Percentiles rank a stretch among this genome's conserved stretches.
Conservation (phyloP, 2,329 filamentous ascomycete genomes). For the Aspergillus alliaceus region DNA sequence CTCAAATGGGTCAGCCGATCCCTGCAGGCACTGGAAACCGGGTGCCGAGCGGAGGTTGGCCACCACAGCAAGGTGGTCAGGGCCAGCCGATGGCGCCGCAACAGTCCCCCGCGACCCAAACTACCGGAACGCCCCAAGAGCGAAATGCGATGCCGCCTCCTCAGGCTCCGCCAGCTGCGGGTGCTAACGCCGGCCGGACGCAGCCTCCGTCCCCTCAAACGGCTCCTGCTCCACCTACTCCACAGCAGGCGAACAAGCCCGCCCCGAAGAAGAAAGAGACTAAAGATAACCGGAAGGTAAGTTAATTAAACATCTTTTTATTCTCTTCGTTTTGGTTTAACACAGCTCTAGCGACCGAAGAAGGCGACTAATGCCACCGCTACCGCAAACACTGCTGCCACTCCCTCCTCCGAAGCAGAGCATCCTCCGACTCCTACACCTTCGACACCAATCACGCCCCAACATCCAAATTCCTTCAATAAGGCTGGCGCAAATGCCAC, state of each 20-base stretch:
- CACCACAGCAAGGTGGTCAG: slow-evolving; percentile 36
- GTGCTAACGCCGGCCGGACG: slow-evolving; percentile 40
- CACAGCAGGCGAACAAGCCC: slow-evolving; percentile 59
- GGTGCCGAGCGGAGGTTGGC: slow-evolving; percentile 44
- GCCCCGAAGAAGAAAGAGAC: slow-evolving; percentile 61
- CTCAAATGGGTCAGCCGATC: slow-evolving; percentile 47
- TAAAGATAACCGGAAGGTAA: slow-evolving; percentile 56
- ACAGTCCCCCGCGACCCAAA: slow-evolving; percentile 41
- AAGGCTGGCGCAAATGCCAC: slow-evolving; percentile 40
- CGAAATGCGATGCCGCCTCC: slow-evolving; percentile 54
- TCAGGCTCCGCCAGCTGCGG: slow-evolving; percentile 43
- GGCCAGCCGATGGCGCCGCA: slow-evolving; percentile 50
- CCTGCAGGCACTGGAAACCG: slow-evolving; percentile 37
- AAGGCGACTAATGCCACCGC: slow-evolving; percentile 38
- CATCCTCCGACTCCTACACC: slow-evolving; percentile 50
- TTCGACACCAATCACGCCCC: slow-evolving; percentile 50
- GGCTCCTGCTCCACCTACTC: slow-evolving; percentile 59
- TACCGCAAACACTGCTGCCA: slow-evolving; percentile 42
- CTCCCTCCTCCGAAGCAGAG: slow-evolving; percentile 47
- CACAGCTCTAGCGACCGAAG: slow-evolving; percentile 42
- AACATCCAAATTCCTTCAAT: slow-evolving; percentile 47
- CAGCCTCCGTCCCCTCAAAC: slow-evolving; percentile 47
- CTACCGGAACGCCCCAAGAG: slow-evolving; percentile 58
- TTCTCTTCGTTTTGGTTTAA: slow-evolving; percentile 17
- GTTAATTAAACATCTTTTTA: slow-evolving; percentile 3